Percentiles rank a stretch among this genome's conserved stretches.
Evolutionary conservation across 202 grass and related monocot genomes (phyloP).

Genomic region (Brachypodium distachyon): DNA sequence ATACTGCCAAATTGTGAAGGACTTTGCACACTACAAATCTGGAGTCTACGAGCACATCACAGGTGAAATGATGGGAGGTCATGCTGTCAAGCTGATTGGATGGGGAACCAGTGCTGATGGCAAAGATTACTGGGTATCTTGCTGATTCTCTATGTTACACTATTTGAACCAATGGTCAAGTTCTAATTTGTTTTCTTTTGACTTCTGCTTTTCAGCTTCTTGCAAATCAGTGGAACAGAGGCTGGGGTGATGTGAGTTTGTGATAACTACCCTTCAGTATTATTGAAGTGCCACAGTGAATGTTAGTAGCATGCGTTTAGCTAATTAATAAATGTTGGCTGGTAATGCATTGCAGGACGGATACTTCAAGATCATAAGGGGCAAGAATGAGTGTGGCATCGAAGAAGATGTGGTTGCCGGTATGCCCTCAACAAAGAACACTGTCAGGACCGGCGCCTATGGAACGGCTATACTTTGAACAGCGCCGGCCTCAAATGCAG

Average conservation of each 20-base stretch:
- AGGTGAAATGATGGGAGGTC: slow-evolving; percentile 59
- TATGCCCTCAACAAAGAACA: slow-evolving; percentile 67
- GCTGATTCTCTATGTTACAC: background rate
- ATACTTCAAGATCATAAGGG: slow-evolving; percentile 79
- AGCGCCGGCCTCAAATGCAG: background rate
- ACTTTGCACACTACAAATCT: slow-evolving; percentile 94
- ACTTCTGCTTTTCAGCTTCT: slow-evolving; percentile 64
- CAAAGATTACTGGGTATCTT: slow-evolving; percentile 85
- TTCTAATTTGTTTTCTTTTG: slow-evolving; percentile 13
- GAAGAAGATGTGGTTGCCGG: slow-evolving; percentile 72
- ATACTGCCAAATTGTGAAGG: slow-evolving; percentile 32
- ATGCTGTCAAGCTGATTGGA: slow-evolving; percentile 91
- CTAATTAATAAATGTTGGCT: background rate
- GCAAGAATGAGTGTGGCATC: slow-evolving; percentile 69
- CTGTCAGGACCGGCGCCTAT: background rate
- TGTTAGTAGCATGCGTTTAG: background rate
- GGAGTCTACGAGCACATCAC: slow-evolving; percentile 91
- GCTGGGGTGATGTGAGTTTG: slow-evolving; percentile 87
- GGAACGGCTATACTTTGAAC: slow-evolving; percentile 27
- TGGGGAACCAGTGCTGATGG: slow-evolving; percentile 84
- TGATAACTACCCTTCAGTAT: background rate
- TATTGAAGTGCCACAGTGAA: background rate
- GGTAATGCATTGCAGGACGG: slow-evolving; percentile 48
- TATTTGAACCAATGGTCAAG: background rate
- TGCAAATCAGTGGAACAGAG: slow-evolving; percentile 91